phyloP scores from a whole-genome alignment of 495 filamentous ascomycete genomes.

The Neurospora sp. region DNA sequence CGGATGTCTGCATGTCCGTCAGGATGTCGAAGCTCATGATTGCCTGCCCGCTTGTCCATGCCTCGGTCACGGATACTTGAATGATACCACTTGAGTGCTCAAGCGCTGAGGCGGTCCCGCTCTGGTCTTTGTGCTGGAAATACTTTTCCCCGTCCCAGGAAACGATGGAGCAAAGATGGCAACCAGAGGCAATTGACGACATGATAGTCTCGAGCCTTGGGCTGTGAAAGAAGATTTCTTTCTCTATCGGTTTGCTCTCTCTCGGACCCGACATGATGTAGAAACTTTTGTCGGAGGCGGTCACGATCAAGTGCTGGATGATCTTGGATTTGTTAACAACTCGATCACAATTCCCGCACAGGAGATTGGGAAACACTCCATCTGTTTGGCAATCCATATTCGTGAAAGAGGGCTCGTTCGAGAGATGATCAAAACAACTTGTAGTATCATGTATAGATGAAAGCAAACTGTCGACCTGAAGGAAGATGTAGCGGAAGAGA shows the following conservation, averaged over 20 bases:
- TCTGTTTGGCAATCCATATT: not conserved
- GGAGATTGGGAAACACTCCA: not conserved
- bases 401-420: not conserved
- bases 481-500: not conserved
- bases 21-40: not conserved
- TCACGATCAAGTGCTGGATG: not conserved
- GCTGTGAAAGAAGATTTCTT: not conserved
- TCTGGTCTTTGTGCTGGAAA: not conserved
- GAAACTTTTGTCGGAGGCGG: not conserved
- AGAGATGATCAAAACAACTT: not conserved
- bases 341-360: not conserved
- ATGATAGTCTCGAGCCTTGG: not conserved
- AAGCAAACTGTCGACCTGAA: not conserved
- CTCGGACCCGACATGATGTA: too few relatives aligned
- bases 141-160: not conserved
- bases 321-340: not conserved
- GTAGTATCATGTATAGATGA: not conserved
- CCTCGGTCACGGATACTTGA: not conserved
- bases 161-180: not conserved
- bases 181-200: not conserved
- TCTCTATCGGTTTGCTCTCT: not conserved
- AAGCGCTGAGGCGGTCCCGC: not conserved
- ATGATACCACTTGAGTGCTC: not conserved
- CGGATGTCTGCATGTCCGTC: not conserved
- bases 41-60: not conserved